phyloP scores from a whole-genome alignment of 139 green algal species.

The Coelastrella sp. region DNA sequence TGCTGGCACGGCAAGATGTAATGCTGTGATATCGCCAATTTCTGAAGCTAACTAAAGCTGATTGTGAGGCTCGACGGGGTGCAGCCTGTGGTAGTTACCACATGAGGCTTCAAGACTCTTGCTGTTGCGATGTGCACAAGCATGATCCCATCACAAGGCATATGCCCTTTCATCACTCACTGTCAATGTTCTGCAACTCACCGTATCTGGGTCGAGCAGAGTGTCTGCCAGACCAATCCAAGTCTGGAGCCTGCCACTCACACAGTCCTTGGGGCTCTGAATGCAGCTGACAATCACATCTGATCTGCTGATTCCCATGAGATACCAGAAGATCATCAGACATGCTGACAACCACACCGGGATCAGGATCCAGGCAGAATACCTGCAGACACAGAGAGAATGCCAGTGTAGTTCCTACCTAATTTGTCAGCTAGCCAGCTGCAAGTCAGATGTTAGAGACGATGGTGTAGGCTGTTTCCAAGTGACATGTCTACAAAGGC shows the following conservation, averaged over 20 bases:
- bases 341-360: slow-evolving; percentile 17
- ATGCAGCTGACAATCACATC: background rate
- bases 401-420: no score
- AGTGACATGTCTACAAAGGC: no score
- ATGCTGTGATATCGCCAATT: no score
- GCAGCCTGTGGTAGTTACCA: no score
- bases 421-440: background rate
- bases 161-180: background rate
- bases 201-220: background rate
- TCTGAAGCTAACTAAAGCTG: no score
- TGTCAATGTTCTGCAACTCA: background rate
- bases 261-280: background rate
- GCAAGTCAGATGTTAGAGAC: background rate
- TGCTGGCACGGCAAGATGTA: no score
- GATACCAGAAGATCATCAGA: slow-evolving; percentile 34
- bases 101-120: background rate
- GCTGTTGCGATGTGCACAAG: background rate
- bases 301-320: background rate
- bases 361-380: slow-evolving; percentile 14
- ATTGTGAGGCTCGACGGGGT: no score
- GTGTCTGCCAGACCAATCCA: background rate
- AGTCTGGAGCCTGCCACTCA: background rate
- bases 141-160: background rate
- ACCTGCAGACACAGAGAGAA: slow-evolving; percentile 6
- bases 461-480: no score